Conservation (phyloP, 768 basidiomycete genomes). For the Amanita pseudoporphyria region DNA sequence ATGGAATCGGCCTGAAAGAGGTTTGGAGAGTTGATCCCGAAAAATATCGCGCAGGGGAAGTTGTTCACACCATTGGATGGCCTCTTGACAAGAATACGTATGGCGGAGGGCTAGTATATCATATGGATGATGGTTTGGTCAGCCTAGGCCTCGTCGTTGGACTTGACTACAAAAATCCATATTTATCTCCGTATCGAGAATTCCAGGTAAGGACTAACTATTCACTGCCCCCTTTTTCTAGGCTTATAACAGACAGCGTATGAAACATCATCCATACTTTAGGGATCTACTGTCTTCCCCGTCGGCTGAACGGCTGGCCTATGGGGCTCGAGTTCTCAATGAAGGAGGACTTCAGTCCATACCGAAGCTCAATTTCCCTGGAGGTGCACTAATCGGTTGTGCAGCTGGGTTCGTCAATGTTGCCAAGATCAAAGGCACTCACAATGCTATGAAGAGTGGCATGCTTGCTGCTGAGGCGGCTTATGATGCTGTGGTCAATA, state of each 20-base stretch:
- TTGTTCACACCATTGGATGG: conserved; percentile 95
- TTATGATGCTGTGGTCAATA: conserved; percentile 41
- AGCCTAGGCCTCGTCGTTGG: conserved; percentile 88
- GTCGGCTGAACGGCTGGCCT: conserved; percentile 64
- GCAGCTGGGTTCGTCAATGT: conserved; percentile 95
- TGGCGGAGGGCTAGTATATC: conserved; percentile 93
- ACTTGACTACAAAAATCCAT: conserved; percentile 92
- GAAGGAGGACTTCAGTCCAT: conserved; percentile 93
- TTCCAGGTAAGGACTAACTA: conserved; percentile 56
- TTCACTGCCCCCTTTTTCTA: background rate
- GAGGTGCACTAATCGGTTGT: conserved; percentile 91
- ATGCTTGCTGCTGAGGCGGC: conserved; percentile 94
- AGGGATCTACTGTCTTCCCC: conserved; percentile 61
- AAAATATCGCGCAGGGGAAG: conserved; percentile 59
- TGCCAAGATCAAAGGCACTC: conserved; percentile 97
- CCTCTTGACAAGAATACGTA: conserved; percentile 78
- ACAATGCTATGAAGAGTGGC: conserved; percentile 98
- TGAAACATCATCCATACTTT: conserved; percentile 97
- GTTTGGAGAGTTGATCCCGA: conserved; percentile 81
- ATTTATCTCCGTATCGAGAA: conserved; percentile 84
- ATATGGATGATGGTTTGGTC: conserved; percentile 89
- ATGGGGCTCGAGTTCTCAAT: conserved; percentile 83
- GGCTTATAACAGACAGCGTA: conserved; percentile 27
- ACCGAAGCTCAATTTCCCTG: conserved; percentile 79
- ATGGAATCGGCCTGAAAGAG: conserved; percentile 94